Conservation (phyloP, 768 basidiomycete species). For the Boletus reticuloceps region DNA sequence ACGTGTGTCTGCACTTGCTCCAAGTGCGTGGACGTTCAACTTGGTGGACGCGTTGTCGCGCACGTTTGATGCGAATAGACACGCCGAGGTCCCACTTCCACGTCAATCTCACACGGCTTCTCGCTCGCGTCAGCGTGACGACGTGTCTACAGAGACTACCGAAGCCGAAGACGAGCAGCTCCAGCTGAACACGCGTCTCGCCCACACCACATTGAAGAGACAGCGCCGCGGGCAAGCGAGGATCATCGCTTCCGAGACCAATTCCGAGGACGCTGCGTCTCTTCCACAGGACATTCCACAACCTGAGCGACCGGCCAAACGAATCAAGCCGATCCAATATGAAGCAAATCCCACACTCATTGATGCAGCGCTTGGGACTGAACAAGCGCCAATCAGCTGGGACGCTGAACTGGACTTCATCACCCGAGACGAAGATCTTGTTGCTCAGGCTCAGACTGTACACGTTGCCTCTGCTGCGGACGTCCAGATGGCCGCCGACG, state of each 20-base stretch:
- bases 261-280: conserved; percentile 6
- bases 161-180: conserved; percentile 21
- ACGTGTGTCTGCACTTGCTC: neutral
- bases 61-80: conserved; percentile 27
- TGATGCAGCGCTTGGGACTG: conserved; percentile 25
- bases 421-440: neutral
- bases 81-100: neutral
- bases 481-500: neutral
- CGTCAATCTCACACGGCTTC: neutral
- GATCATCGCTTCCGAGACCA: conserved; percentile 5
- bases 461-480: neutral
- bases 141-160: conserved; percentile 16
- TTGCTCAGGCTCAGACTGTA: neutral
- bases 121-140: neutral
- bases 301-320: conserved; percentile 14
- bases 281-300: neutral
- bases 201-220: conserved; percentile 4
- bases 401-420: conserved; percentile 9
- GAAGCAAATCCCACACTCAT: conserved; percentile 15
- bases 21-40: conserved; percentile 2
- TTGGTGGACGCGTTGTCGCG: conserved; percentile 24
- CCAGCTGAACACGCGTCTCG: conserved; percentile 12
- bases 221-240: neutral
- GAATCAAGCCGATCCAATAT: conserved; percentile 20
- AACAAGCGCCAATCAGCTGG: conserved; percentile 20